Evolutionary conservation across 495 filamentous ascomycete species (phyloP).

Genomic region (Aspergillus panamensis): DNA sequence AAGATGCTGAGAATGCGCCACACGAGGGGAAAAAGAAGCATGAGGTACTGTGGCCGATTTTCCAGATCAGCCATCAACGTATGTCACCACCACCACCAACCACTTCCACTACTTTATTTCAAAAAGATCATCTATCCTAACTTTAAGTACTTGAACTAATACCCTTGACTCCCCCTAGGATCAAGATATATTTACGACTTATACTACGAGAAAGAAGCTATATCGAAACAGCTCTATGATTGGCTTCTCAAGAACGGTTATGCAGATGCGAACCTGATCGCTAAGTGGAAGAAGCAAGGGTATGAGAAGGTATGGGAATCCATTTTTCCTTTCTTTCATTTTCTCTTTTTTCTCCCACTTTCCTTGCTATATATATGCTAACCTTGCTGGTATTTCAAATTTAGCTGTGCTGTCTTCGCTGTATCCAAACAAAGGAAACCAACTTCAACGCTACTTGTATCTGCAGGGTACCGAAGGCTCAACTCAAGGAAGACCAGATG

Average conservation of each 20-base stretch:
- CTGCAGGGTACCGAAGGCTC: conserved; percentile 88
- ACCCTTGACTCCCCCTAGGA: conserved; percentile 36
- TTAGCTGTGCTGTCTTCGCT: conserved; percentile 88
- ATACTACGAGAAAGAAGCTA: conserved; percentile 96
- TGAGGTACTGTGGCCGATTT: conserved; percentile 93
- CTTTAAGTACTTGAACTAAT: background rate
- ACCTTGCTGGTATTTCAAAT: background rate
- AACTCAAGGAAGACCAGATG: conserved; percentile 84
- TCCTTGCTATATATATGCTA: too few species aligned
- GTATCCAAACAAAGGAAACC: conserved; percentile 98
- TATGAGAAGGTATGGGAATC: conserved; percentile 79
- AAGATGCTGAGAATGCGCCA: conserved; percentile 84
- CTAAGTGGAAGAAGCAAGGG: conserved; percentile 99
- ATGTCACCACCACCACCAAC: conserved; percentile 27
- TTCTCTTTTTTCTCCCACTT: background rate
- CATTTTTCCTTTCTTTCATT: conserved; percentile 5
- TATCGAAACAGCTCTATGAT: conserved; percentile 85
- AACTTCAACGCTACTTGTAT: conserved; percentile 98
- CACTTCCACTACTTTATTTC: conserved; percentile 9
- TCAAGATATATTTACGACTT: conserved; percentile 94
- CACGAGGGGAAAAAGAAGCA: conserved; percentile 78
- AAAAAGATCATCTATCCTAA: background rate
- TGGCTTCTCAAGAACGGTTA: conserved; percentile 97
- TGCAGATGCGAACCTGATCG: conserved; percentile 89
- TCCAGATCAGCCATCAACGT: conserved; percentile 96